Percentiles rank a stretch among this genome's conserved stretches.
Evolutionary conservation across 2,329 filamentous ascomycete genomes (phyloP).

Genomic region (Gnomoniopsis smithogilvyi): DNA sequence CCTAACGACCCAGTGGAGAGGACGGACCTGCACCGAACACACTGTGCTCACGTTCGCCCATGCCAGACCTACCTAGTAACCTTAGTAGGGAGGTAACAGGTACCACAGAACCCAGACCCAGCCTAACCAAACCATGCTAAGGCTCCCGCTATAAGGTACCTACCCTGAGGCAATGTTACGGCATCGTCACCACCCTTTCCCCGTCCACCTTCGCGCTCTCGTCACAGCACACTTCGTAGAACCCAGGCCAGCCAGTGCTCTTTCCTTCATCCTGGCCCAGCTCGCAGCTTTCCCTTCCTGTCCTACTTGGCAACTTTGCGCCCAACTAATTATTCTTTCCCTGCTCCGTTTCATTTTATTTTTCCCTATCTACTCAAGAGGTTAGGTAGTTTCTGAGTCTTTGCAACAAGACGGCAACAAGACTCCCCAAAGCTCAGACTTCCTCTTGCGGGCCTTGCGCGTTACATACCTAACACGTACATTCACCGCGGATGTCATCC

Average conservation of each 20-base stretch:
- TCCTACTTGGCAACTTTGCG: no score
- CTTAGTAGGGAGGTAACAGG: no score
- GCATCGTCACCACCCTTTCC: background rate
- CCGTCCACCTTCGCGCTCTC: background rate
- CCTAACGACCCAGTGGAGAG: background rate
- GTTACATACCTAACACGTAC: no score
- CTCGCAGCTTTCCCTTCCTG: background rate
- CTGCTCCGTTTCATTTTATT: background rate
- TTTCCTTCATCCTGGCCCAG: background rate
- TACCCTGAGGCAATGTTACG: background rate
- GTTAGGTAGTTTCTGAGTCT: background rate
- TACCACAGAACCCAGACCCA: no score
- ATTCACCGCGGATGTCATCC: constrained; percentile 17
- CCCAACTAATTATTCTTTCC: background rate
- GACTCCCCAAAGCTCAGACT: background rate
- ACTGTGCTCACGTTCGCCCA: no score
- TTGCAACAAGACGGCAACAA: no score
- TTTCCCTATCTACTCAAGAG: no score
- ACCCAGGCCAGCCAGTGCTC: background rate
- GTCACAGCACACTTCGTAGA: background rate
- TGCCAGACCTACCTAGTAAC: no score
- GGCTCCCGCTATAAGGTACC: background rate
- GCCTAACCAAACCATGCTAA: no score
- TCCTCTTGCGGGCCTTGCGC: constrained; percentile 2
- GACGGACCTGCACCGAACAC: background rate